Evolutionary conservation across 768 basidiomycete species (phyloP).

Genomic region (Gloeopeniophorella convolvens): DNA sequence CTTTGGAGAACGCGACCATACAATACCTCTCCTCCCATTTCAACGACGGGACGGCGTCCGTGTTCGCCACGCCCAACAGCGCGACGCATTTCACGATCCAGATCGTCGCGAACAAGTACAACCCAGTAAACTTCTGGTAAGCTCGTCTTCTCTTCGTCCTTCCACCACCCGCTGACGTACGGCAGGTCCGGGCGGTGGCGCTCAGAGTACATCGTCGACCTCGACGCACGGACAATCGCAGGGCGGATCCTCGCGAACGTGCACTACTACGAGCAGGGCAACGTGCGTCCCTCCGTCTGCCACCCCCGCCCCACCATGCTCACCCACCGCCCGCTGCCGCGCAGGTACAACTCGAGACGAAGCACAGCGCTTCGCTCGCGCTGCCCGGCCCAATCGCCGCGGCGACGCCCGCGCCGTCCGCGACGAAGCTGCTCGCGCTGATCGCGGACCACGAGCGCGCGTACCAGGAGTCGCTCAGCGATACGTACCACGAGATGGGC

Average conservation of each 20-base stretch:
- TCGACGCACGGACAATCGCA: slow-evolving; percentile 52
- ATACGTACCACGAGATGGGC: slow-evolving; percentile 81
- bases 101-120: slow-evolving; percentile 95
- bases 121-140: slow-evolving; percentile 88
- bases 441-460: slow-evolving; percentile 74
- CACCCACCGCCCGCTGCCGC: background rate
- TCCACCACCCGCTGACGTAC: background rate
- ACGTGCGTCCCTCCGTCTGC: slow-evolving; percentile 43
- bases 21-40: slow-evolving; percentile 79
- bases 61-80: slow-evolving; percentile 50
- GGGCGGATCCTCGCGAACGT: slow-evolving; percentile 79
- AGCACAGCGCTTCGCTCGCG: slow-evolving; percentile 56
- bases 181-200: slow-evolving; percentile 93
- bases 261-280: slow-evolving; percentile 98
- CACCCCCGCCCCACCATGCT: background rate
- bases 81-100: slow-evolving; percentile 57
- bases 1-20: slow-evolving; percentile 61
- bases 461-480: slow-evolving; percentile 75
- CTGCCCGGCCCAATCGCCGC: slow-evolving; percentile 54
- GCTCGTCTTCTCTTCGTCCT: slow-evolving; percentile 14
- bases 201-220: slow-evolving; percentile 73
- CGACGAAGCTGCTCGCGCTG: slow-evolving; percentile 72
- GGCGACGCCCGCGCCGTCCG: slow-evolving; percentile 42
- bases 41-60: slow-evolving; percentile 66
- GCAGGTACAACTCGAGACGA: slow-evolving; percentile 87